Evolutionary conservation across 2,329 filamentous ascomycete species (phyloP).

Genomic region (Ophiostoma ulmi): DNA sequence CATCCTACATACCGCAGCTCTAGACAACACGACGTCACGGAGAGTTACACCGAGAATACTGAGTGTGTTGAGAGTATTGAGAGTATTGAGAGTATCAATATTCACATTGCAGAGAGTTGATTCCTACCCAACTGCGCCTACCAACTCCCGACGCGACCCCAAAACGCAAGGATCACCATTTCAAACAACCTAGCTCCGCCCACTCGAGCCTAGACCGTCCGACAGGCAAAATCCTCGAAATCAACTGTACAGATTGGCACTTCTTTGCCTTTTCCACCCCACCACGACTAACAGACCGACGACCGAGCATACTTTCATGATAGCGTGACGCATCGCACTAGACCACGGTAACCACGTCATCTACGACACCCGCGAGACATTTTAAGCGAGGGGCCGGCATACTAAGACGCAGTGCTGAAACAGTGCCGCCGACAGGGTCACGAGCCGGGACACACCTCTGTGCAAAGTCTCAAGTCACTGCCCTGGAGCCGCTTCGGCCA

Average conservation of each 20-base stretch:
- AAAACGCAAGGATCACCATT: slow-evolving; percentile 15
- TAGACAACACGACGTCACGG: background rate
- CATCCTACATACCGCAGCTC: background rate
- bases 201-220: background rate
- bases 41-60: background rate
- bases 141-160: slow-evolving; percentile 16
- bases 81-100: background rate
- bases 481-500: slow-evolving; percentile 23
- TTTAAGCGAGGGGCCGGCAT: background rate
- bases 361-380: background rate
- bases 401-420: background rate
- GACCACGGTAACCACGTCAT: no score
- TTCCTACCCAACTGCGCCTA: background rate
- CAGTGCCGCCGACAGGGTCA: background rate
- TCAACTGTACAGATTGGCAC: background rate
- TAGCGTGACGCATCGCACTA: no score
- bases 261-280: background rate
- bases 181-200: slow-evolving; percentile 7
- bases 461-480: background rate
- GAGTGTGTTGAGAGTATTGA: background rate
- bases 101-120: background rate
- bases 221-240: background rate
- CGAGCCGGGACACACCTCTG: background rate
- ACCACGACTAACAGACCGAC: background rate
- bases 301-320: no score